Evolutionary conservation across 257 asterid species (phyloP).

Genomic region (Solanum pinnatisectum): DNA sequence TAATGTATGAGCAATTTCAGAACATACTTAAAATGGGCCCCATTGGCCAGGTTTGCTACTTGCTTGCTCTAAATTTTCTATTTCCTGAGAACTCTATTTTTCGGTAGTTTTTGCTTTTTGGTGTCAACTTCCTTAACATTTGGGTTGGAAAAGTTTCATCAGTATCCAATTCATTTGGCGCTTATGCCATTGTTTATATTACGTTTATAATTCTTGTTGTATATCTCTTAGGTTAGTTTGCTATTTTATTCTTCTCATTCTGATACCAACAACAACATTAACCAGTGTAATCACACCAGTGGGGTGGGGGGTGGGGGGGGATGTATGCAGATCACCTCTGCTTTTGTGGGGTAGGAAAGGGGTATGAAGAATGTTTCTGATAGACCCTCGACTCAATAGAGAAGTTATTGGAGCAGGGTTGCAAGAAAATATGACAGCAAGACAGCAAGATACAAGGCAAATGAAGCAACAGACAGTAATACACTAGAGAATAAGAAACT

Average conservation of each 20-base stretch:
- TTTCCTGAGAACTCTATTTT: neutral
- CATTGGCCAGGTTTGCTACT: constrained; percentile 68
- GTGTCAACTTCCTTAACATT: neutral
- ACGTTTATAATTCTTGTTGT: neutral
- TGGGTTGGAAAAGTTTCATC: neutral
- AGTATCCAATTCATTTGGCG: neutral
- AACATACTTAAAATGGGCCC: constrained; percentile 90
- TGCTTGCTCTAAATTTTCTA: neutral
- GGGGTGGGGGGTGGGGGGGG: neutral
- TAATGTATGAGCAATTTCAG: constrained; percentile 88
- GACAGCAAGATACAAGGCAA: no score
- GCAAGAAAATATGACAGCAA: neutral
- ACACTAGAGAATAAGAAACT: neutral
- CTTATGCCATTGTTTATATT: neutral
- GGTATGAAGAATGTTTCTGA: neutral
- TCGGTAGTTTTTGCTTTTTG: neutral
- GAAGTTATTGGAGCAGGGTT: neutral
- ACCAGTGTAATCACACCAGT: neutral
- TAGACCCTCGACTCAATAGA: neutral
- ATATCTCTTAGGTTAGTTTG: neutral
- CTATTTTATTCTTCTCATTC: neutral
- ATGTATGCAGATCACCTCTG: neutral
- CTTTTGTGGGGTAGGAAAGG: neutral
- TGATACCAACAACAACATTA: neutral
- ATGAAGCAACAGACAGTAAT: neutral